Conservation (phyloP, 148 eudicot genomes). For the Rhododendron molle region DNA sequence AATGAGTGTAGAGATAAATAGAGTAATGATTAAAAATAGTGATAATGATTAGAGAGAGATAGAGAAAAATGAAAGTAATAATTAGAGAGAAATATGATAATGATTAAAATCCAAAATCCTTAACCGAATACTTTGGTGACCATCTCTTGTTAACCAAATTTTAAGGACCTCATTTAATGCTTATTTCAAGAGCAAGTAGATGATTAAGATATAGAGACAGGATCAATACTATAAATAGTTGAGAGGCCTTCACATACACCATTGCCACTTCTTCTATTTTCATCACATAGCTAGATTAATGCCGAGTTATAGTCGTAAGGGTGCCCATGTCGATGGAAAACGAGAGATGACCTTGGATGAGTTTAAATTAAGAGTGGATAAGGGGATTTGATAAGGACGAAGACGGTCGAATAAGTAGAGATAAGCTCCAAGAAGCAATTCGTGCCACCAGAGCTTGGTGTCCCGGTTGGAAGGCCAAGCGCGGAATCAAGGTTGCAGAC, state of each 20-base stretch:
- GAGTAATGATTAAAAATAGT: too few species aligned
- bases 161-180: too few species aligned
- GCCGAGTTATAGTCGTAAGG: neutral
- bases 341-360: neutral
- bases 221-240: neutral
- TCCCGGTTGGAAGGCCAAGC: neutral
- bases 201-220: neutral
- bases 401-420: neutral
- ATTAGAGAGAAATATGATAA: too few species aligned
- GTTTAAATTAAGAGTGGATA: neutral
- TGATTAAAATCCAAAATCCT: too few species aligned
- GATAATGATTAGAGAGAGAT: too few species aligned
- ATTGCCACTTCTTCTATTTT: neutral
- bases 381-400: neutral
- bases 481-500: neutral
- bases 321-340: neutral
- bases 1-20: too few species aligned
- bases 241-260: neutral
- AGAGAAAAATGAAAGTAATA: too few species aligned
- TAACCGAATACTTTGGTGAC: too few species aligned
- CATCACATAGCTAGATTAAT: neutral
- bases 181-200: too few species aligned
- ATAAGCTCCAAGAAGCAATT: neutral
- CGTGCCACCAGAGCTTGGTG: neutral
- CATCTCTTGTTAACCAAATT: too few species aligned